These are phyloP conservation scores for Pythium oligandrum DNA, from an alignment of 352 stramenopile species.

Conservation along the genomic window DNA sequence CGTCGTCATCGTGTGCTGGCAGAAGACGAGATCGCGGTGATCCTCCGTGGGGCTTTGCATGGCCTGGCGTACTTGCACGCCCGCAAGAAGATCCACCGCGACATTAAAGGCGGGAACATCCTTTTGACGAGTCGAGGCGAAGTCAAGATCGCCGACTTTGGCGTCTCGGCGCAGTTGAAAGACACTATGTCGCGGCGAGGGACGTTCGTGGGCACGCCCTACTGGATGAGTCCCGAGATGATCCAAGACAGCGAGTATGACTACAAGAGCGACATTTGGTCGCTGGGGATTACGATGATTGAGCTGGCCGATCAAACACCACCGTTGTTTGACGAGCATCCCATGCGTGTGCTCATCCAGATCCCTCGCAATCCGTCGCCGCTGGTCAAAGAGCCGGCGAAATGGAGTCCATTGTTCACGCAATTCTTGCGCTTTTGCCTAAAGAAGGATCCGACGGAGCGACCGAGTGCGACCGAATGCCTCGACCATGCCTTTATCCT, in stretches of 20 bases:
- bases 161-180: constrained; percentile 63
- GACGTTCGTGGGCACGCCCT: constrained; percentile 89
- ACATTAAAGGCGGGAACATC: constrained; percentile 94
- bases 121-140: constrained; percentile 89
- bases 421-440: constrained; percentile 87
- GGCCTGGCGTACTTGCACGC: constrained; percentile 84
- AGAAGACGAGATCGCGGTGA: constrained; percentile 75
- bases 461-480: constrained; percentile 83
- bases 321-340: constrained; percentile 87
- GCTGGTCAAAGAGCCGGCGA: constrained; percentile 55
- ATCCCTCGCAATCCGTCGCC: constrained; percentile 81
- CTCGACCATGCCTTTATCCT: constrained; percentile 89
- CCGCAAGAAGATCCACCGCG: constrained; percentile 88
- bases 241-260: constrained; percentile 92
- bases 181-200: constrained; percentile 50
- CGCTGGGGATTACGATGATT: constrained; percentile 87
- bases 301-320: constrained; percentile 90
- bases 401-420: constrained; percentile 76
- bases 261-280: constrained; percentile 90
- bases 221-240: constrained; percentile 94
- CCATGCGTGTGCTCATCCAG: constrained; percentile 78
- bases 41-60: constrained; percentile 65
- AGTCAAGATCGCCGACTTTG: constrained; percentile 96
- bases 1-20: constrained; percentile 34
- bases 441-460: constrained; percentile 57